A percentile compares a stretch with the other conserved stretches of the same genome.
phyloP scores from a whole-genome alignment of 352 stramenopile genomes.

The Pythium brachiatum region DNA sequence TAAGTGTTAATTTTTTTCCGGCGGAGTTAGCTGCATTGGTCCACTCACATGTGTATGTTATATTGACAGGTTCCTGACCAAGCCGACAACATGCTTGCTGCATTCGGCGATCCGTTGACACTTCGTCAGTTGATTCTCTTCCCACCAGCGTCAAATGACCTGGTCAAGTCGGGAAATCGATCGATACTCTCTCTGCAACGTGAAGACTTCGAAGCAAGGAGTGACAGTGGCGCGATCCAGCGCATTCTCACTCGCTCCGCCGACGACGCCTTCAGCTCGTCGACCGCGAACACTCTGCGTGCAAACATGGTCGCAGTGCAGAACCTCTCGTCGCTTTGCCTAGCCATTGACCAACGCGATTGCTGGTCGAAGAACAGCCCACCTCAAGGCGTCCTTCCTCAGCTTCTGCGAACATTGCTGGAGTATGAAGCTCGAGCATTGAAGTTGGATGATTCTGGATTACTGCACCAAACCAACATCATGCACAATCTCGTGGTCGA shows the following conservation, averaged over 20 bases:
- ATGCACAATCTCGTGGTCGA: constrained; percentile 73
- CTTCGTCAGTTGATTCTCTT: constrained; percentile 74
- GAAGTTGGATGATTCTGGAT: constrained; percentile 21
- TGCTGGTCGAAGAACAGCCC: constrained; percentile 11
- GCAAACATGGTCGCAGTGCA: constrained; percentile 49
- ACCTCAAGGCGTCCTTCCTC: constrained; percentile 1
- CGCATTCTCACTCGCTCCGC: constrained; percentile 60
- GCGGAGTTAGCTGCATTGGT: too few species aligned
- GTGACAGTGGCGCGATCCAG: constrained; percentile 45
- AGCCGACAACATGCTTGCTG: constrained; percentile 42
- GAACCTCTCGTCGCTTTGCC: constrained; percentile 49
- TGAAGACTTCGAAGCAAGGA: constrained; percentile 14
- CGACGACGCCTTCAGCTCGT: constrained; percentile 39
- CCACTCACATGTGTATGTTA: background rate
- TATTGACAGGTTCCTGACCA: constrained; percentile 25
- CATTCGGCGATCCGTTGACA: constrained; percentile 57
- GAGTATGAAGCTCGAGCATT: constrained; percentile 24
- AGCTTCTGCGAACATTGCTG: constrained; percentile 30
- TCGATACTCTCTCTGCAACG: background rate
- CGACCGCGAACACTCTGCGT: constrained; percentile 39
- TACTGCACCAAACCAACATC: constrained; percentile 33
- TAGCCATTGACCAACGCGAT: constrained; percentile 41
- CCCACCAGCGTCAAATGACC: constrained; percentile 3
- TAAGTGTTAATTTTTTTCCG: too few species aligned
- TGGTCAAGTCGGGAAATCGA: background rate